Base-by-base conservation (phyloP, 768 basidiomycete genomes). In the Mycena kentingensis region DNA sequence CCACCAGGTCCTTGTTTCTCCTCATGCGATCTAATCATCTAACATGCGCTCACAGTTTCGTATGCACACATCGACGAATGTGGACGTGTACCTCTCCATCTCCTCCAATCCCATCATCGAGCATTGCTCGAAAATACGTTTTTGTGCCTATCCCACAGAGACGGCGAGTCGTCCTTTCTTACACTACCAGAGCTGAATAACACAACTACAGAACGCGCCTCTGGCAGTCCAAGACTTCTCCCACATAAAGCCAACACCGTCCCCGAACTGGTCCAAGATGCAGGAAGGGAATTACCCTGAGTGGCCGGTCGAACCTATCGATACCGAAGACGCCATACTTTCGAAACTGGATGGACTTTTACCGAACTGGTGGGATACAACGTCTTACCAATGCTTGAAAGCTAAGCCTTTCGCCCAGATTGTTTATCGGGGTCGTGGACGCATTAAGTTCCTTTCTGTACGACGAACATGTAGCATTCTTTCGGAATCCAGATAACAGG, bases 31-130 rank as follows among this genome's bases (percentile, higher is more conserved):
- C 27, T 29, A 48, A 27, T 10, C 27, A 11, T 34, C 32, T 11
- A 25, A 49, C 22, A 19, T 26, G 22, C 43, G 35, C 18, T n/a
- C n/a, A n/a, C 44, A 96, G 93, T 93, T 93, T 65, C 85, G 93
- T 37, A 93, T 96, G 82, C 93, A 95, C 65, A 76, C 78, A 18
- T 92, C 93, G 1, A 74, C 64, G 0, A 54, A 73, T 8, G 80
- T 86, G 0, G 81, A 84, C 44, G 78, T 93, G 2, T 85, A 87
- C 60, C 76, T 95, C 2, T 72, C 79, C 5, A 81, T 84, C 11
- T 63, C 70, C 4, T 91, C 90, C 3, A 82, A 84, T 38, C 92
- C 93, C 1, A 77, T 92, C 67, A 91, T 95, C 37, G 93, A 96
- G 63, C 75, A 86, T 55, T 93, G 84, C 60, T 71, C 71, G 0